phyloP scores from a whole-genome alignment of 108 stramenopile species.

The Phaeodactylum tricornutum region DNA sequence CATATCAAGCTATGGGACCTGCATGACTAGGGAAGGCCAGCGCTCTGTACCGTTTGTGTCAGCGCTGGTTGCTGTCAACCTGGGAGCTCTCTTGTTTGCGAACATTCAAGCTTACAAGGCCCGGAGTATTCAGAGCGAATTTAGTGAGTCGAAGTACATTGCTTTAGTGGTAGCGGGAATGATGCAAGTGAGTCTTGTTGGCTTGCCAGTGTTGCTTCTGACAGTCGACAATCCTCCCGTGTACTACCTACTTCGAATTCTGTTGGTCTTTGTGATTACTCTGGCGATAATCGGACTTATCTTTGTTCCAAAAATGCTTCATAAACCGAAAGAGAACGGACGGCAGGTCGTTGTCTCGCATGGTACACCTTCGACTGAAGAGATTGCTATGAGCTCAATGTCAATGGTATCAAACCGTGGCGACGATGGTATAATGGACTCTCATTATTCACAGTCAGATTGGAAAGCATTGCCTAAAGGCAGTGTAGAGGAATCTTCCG shows the following conservation, averaged over 20 bases:
- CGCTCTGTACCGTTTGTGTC: background rate
- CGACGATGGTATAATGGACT: too few species aligned
- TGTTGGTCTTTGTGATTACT: slow-evolving; percentile 13
- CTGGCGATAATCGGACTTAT: slow-evolving; percentile 17
- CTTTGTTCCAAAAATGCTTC: slow-evolving; percentile 39
- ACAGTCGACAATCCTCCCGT: slow-evolving; percentile 12
- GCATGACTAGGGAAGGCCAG: background rate
- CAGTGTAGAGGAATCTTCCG: too few species aligned
- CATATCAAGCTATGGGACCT: slow-evolving; percentile 11
- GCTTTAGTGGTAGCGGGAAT: slow-evolving; percentile 18
- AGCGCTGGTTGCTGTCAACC: slow-evolving; percentile 12
- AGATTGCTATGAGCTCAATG: too few species aligned
- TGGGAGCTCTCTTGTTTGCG: slow-evolving; percentile 16
- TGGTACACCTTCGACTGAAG: too few species aligned
- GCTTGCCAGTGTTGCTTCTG: slow-evolving; percentile 20
- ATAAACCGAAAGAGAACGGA: too few species aligned
- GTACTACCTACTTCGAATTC: slow-evolving; percentile 10
- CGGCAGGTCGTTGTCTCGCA: too few species aligned
- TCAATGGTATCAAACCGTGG: too few species aligned
- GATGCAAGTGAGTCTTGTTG: slow-evolving; percentile 21
- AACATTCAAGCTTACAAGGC: slow-evolving; percentile 27
- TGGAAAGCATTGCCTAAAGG: too few species aligned
- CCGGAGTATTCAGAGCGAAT: slow-evolving; percentile 21
- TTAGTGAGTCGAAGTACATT: slow-evolving; percentile 21
- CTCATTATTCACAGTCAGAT: too few species aligned